Evolutionary conservation across 2,329 filamentous ascomycete species (phyloP), one percentile per base, ranked within the genome.

Genomic region (Fusarium nisikadoi): DNA sequence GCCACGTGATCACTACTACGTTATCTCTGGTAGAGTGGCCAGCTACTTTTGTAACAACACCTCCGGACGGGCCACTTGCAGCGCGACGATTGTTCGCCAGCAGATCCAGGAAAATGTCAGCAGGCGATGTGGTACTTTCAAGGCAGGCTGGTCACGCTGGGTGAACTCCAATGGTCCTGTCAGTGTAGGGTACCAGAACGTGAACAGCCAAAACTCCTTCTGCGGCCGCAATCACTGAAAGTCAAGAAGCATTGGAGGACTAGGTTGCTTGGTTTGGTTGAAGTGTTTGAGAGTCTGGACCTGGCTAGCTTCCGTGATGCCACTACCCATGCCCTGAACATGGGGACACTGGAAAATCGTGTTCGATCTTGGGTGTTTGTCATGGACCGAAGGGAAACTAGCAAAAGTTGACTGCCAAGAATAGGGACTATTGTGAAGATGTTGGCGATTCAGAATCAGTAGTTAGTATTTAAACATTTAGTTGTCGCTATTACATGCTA

Each of bases 11-110:
- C 45, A 47, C 45, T 47, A 47, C 27, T 47, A 47, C 27, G 27
- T 47, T 31, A 47, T 47, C 14, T 47, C 45, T 1, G 45, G 45
- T 12, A 47, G 27, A 20, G 45, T 47, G 16, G 45, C 45, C 20
- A 47, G 27, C 23, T 47, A 47, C 27, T 47, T 47, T n/a, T 47
- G 45, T 20, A 47, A 47, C 27, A 47, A 47, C 27, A 47, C 20
- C 2, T 47, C 27, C 20, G 27, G 45, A 23, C 20, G 27, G 11
- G 12, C 45, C 45, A 47, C 45, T n/a, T 47, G 45, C 45, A 31
- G 20, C 27, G 45, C 45, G 8, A 47, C 45, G 5, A 31, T 23
- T 31, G 20, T 47, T 3, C 45, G 45, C 10, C 27, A 47, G 45
- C 20, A 47, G 10, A 47, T 47, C 20, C 45, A 31, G 14, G 27